phyloP scores from a whole-genome alignment of 441 rosid species.

The Mallotus repandus region DNA sequence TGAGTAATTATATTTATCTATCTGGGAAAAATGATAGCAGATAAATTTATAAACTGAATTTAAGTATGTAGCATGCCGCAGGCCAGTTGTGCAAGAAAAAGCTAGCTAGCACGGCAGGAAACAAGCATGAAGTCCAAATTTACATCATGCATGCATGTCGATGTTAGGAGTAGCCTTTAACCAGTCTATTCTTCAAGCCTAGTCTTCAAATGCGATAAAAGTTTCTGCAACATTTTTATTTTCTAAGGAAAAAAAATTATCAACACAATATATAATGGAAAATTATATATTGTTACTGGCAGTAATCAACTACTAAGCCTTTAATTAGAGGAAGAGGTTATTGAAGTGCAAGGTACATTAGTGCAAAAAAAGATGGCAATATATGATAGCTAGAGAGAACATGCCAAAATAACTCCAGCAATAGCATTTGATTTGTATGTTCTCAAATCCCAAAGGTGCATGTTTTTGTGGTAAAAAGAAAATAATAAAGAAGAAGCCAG shows the following conservation, averaged over 20 bases:
- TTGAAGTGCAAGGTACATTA: not conserved
- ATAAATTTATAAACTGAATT: not conserved
- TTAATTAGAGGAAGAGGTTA: not conserved
- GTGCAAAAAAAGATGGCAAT: no score
- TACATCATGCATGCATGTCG: conserved; percentile 7
- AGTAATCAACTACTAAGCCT: no score
- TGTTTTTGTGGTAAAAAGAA: conserved; percentile 20
- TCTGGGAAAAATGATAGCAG: no score
- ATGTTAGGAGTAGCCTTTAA: not conserved
- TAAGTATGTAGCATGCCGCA: not conserved
- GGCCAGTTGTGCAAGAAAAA: not conserved
- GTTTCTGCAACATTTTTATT: not conserved
- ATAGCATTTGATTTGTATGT: not conserved
- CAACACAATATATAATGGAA: not conserved
- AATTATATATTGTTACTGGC: not conserved
- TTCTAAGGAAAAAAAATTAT: not conserved
- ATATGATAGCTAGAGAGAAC: not conserved
- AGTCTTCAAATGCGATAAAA: not conserved
- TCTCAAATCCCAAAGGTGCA: conserved; percentile 33
- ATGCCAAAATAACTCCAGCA: no score
- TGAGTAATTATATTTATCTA: no score
- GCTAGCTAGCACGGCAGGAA: not conserved
- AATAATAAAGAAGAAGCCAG: conserved; percentile 13
- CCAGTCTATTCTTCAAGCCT: not conserved
- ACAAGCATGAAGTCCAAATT: conserved; percentile 1